Evolutionary conservation across 2,329 filamentous ascomycete genomes (phyloP), one percentile per base, ranked within the genome.

Genomic region (Scolecobasidium constrictum): DNA sequence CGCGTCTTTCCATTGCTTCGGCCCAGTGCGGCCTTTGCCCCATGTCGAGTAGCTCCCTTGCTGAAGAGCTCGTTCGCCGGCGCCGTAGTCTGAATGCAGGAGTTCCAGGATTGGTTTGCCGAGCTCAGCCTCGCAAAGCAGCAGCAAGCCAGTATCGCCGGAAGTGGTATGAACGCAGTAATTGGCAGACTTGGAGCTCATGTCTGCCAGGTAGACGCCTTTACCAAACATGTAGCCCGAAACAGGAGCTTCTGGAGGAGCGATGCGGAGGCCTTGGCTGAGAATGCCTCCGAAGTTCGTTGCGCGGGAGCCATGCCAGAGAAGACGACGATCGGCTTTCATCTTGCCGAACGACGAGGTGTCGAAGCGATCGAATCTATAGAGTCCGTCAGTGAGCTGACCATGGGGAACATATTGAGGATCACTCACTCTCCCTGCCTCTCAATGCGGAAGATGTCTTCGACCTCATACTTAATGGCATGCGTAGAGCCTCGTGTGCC

Each of bases 241-340:
- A 0, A 78, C 78, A 0, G 86, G 87, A 0, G 86, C 86, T 59
- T 93, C 81, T 0, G 82, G 81, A 0, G 87, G 87, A 5, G 87
- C 87, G 50, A 94, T 94, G n/a, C 86, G 82, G 5, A 94, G 73
- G 49, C 87, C 87, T 60, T 94, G 85, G 45, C 78, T 83, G 34
- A 94, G 74, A 46, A 94, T 94, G 55, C 86, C 87, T 54, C 82
- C 86, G 50, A 81, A 94, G 58, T 94, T 94, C 41, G 84, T 92
- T 22, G 72, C 74, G 23, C 86, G 78, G 13, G 83, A 88, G 13
- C 87, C 86, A 56, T 94, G 87, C 87, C 87, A 94, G 3, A 94
- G 71, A 1, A 94, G 75, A 15, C 84, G 77, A 18, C 82, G 76
- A 56, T 92, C 75, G 38, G 73, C 74, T n/a, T 70, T 64, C 38